Base-by-base conservation (phyloP, 805 yeast species). In the Monosporozyma aquatica region DNA sequence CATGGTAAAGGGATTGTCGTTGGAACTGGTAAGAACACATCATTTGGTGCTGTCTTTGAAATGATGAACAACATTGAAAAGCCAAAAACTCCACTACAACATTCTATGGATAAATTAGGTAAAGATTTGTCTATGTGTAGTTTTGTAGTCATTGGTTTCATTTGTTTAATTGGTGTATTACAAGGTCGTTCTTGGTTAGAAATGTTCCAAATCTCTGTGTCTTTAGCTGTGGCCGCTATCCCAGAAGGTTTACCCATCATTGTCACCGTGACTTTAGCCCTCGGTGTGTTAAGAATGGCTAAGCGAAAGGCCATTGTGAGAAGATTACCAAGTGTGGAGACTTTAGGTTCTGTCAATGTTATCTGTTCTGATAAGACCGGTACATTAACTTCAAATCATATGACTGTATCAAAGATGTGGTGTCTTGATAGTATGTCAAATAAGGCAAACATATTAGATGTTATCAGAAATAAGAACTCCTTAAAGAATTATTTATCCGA, bases 171-270 rank as follows among this genome's bases (percentile, higher is more conserved):
- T 51, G 99, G 98, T 45, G 72, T 92, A 17, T 45, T 86, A 38
- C 95, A 92, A 67, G 97, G 98, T 38, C 82, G 95, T 48, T 74
- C 84, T 8, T 89, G 97, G 96, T 72, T 92, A 44, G 97, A 92
- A 49, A 92, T 94, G 97, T 90, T 92, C 66, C 96, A 90, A 62
- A 87, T 92, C 45, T 86, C 96, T 1, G 99, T 92, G 8, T 87
- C 97, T 1, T 71, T 92, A 48, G 99, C 98, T 3, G 99, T 92
- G 15, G 99, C 99, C 40, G 98, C 98, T 3, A 92, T 92, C 53
- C 99, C 99, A 5, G 99, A 92, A 65, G 99, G 99, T 42, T 74
- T 92, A 51, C 98, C 99, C 0, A 92, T 92, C 55, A 92, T 92
- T 61, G 98, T 92, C 32, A 90, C 99, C 5, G 98, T 92, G 8